Percentiles rank a stretch among this genome's conserved stretches.
Conservation (phyloP, 208 protist species). For the Acanthamoeba royreba region DNA sequence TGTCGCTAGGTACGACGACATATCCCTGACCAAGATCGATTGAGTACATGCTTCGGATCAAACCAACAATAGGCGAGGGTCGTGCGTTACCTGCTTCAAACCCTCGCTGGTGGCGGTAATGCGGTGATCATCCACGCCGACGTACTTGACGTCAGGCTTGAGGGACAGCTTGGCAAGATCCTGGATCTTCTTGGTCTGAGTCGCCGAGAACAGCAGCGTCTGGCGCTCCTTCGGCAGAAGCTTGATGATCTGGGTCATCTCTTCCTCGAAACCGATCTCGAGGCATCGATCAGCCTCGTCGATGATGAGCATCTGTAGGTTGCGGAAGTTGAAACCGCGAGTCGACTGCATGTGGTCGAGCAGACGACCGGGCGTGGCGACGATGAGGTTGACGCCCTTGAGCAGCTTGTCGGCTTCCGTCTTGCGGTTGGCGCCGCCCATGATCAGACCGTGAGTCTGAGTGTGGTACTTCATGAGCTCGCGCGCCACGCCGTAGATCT, state of each 20-base stretch:
- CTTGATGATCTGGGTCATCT: constrained; percentile 98
- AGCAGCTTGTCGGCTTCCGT: constrained; percentile 82
- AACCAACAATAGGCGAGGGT: constrained; percentile 90
- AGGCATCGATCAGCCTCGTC: constrained; percentile 93
- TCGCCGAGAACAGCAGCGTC: constrained; percentile 98
- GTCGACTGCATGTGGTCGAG: constrained; percentile 93
- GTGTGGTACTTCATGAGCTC: constrained; percentile 87
- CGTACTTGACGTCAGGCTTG: constrained; percentile 78
- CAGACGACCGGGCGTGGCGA: constrained; percentile 92
- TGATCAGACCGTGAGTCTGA: constrained; percentile 87
- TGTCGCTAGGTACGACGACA: constrained; percentile 92
- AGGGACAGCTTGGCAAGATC: constrained; percentile 91
- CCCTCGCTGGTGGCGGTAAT: constrained; percentile 54
- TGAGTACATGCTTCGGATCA: too few species aligned
- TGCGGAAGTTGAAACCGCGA: constrained; percentile 37
- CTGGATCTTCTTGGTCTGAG: constrained; percentile 95
- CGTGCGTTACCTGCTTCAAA: constrained; percentile 63
- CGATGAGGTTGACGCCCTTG: constrained; percentile 86
- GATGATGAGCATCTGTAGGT: constrained; percentile 52
- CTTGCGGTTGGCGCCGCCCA: constrained; percentile 85
- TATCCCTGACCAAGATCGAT: constrained; percentile 98
- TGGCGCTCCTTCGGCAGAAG: constrained; percentile 94
- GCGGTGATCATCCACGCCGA: constrained; percentile 91
- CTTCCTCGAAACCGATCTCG: constrained; percentile 94
- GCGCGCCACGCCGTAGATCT: constrained; percentile 95